Conservation (phyloP, 352 stramenopile species). For the Pythium vanterpoolii region DNA sequence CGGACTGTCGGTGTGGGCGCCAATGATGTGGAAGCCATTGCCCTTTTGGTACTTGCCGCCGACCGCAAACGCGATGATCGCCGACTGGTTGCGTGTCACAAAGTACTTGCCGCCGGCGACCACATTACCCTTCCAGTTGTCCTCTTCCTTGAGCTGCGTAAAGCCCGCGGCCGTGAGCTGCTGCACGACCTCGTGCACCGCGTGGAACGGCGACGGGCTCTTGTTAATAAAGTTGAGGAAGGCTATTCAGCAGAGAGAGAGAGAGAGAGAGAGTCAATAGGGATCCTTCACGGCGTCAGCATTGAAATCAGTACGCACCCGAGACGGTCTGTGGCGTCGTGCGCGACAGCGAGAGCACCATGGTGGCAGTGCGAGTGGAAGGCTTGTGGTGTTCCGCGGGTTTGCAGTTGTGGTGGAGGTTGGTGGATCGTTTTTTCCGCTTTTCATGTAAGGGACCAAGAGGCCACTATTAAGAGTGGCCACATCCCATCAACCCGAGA, state of each 20-base stretch:
- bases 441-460: background rate
- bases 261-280: background rate
- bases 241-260: constrained; percentile 20
- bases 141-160: constrained; percentile 85
- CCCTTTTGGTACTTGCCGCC: constrained; percentile 89
- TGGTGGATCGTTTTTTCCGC: background rate
- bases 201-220: constrained; percentile 93
- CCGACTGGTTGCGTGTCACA: constrained; percentile 96
- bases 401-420: constrained; percentile 4
- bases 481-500: constrained; percentile 4
- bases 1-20: constrained; percentile 95
- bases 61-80: constrained; percentile 93
- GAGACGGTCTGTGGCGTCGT: constrained; percentile 63
- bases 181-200: constrained; percentile 84
- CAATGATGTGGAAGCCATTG: constrained; percentile 96
- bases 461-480: constrained; percentile 8
- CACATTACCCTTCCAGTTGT: constrained; percentile 60
- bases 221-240: constrained; percentile 94
- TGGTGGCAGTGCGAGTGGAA: constrained; percentile 2
- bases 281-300: background rate
- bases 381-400: background rate
- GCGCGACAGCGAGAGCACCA: constrained; percentile 43
- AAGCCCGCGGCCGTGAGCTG: constrained; percentile 89
- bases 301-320: constrained; percentile 5
- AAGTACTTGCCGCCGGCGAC: constrained; percentile 94